These are phyloP conservation scores for Phytomonas sp. DNA, from an alignment of 208 protist genomes.

Conservation along the genomic window DNA sequence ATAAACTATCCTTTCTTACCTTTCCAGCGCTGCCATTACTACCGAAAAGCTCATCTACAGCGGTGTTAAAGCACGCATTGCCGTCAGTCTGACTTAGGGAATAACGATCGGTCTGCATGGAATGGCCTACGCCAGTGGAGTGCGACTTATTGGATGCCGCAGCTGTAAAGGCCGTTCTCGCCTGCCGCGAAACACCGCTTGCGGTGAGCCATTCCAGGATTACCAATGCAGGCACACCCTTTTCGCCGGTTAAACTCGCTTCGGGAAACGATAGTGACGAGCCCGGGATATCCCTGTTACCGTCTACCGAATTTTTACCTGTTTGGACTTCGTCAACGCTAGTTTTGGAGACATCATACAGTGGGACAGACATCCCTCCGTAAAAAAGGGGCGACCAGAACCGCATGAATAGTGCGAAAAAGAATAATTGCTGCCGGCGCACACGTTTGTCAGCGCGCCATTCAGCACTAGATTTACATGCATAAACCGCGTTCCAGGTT, in stretches of 20 bases:
- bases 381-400: conserved; percentile 79
- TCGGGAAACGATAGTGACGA: neutral
- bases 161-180: conserved; percentile 13
- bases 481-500: conserved; percentile 70
- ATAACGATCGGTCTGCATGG: neutral
- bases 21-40: neutral
- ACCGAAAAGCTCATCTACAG: neutral
- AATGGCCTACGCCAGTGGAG: neutral
- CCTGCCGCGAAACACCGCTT: conserved; percentile 13
- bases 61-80: neutral
- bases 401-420: conserved; percentile 62
- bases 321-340: neutral
- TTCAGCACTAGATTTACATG: conserved; percentile 20
- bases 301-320: neutral
- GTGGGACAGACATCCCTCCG: conserved; percentile 16
- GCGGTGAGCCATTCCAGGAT: conserved; percentile 72
- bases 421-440: conserved; percentile 77
- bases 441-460: conserved; percentile 44
- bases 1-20: neutral
- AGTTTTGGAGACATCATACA: neutral
- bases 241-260: conserved; percentile 16
- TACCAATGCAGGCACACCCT: conserved; percentile 36
- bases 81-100: neutral
- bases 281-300: neutral
- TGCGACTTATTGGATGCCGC: neutral